Conservation (phyloP, 179 eudicot genomes). For the Heliamphora pulchella region DNA sequence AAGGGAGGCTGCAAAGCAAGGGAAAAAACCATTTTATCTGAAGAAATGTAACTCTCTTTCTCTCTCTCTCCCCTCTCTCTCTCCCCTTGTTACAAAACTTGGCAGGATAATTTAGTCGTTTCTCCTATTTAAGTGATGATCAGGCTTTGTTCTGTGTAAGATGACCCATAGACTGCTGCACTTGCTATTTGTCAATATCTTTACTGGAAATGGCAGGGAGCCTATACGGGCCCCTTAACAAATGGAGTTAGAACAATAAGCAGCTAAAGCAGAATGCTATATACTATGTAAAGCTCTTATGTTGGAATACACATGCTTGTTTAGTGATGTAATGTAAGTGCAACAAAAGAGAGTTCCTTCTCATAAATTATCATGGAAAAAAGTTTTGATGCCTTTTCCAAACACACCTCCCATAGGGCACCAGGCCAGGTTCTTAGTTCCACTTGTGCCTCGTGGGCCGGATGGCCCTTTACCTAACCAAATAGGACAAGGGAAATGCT, state of each 20-base stretch:
- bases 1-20: slow-evolving; percentile 84
- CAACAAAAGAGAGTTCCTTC: not conserved
- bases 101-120: no score
- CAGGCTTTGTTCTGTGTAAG: not conserved
- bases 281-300: not conserved
- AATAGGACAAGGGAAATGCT: no score
- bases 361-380: no score
- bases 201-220: not conserved
- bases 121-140: no score
- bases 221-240: not conserved
- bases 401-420: no score
- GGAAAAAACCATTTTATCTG: slow-evolving; percentile 78
- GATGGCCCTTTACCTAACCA: no score
- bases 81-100: not conserved
- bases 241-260: not conserved
- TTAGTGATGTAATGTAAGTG: no score
- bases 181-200: not conserved
- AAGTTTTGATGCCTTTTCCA: no score
- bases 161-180: not conserved
- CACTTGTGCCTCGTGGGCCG: no score
- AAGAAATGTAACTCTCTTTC: slow-evolving; percentile 58
- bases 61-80: slow-evolving; percentile 15
- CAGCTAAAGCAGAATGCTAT: not conserved
- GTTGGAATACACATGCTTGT: not conserved
- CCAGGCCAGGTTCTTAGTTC: no score